Percentiles rank a stretch among this genome's conserved stretches.
These are phyloP conservation scores for Tarenaya hassleriana DNA, from an alignment of 345 rosid species.

Conservation along the genomic window DNA sequence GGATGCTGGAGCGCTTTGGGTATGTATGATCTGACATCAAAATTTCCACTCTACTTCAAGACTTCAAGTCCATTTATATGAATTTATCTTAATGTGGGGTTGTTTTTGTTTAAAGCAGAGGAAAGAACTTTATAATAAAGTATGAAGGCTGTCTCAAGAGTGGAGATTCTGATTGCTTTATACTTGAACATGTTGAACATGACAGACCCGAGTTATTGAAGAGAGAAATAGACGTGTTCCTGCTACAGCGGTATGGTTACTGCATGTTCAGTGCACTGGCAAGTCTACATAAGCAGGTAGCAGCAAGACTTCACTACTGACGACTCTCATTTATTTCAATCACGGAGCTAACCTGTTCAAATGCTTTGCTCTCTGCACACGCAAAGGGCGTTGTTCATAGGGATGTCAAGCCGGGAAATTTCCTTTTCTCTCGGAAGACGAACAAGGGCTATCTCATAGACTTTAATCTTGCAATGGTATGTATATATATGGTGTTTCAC, in stretches of 20 bases:
- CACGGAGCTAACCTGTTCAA: conserved; percentile 8
- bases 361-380: conserved; percentile 14
- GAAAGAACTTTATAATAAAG: conserved; percentile 69
- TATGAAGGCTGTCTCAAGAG: conserved; percentile 74
- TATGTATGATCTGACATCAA: conserved; percentile 28
- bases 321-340: neutral
- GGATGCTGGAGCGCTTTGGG: conserved; percentile 96
- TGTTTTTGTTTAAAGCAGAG: conserved; percentile 40
- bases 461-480: conserved; percentile 93
- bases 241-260: conserved; percentile 73
- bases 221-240: conserved; percentile 62
- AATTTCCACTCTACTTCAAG: neutral
- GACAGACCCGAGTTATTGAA: conserved; percentile 93
- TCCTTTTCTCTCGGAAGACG: conserved; percentile 73
- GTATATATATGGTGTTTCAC: conserved; percentile 20
- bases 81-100: conserved; percentile 13
- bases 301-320: conserved; percentile 3
- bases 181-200: conserved; percentile 83
- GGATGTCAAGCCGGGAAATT: conserved; percentile 97
- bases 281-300: conserved; percentile 82
- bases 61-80: conserved; percentile 1
- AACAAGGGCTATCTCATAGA: conserved; percentile 85
- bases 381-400: conserved; percentile 82
- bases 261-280: conserved; percentile 87
- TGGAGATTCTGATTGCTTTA: conserved; percentile 69